Percentiles rank a stretch among this genome's conserved stretches.
phyloP scores from a whole-genome alignment of 106 monocot genomes.

The Cymbidium sinense region DNA sequence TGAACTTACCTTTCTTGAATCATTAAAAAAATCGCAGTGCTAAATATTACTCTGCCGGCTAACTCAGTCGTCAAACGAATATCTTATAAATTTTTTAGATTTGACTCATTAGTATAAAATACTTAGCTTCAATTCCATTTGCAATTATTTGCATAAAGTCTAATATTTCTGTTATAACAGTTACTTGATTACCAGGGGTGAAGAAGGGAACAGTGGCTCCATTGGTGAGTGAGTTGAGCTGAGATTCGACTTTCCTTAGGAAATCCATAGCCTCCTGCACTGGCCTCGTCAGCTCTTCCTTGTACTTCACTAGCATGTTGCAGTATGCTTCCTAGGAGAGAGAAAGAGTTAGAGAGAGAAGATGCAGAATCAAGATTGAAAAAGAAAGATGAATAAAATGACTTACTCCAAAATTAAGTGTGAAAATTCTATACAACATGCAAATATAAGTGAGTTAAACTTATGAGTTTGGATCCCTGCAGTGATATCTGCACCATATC shows the following conservation, averaged over 20 bases:
- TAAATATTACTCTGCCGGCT: background rate
- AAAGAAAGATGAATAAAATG: too few relatives aligned
- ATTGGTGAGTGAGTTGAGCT: constrained; percentile 49
- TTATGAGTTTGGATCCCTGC: too few relatives aligned
- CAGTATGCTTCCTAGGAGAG: constrained; percentile 48
- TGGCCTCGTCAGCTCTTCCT: constrained; percentile 62
- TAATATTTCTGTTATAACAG: background rate
- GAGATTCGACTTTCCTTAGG: constrained; percentile 46
- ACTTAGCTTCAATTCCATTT: background rate
- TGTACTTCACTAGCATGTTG: constrained; percentile 70
- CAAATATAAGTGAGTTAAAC: too few relatives aligned
- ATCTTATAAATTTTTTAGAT: background rate
- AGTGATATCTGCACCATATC: too few relatives aligned
- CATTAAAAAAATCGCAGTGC: background rate
- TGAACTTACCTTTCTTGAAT: background rate
- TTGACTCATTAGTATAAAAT: background rate
- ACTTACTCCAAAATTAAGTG: too few relatives aligned
- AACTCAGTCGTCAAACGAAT: too few relatives aligned
- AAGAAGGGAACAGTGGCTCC: constrained; percentile 25
- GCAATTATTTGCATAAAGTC: background rate
- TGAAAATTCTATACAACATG: too few relatives aligned
- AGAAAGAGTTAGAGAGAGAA: background rate
- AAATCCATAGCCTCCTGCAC: constrained; percentile 76
- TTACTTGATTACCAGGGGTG: constrained; percentile 30
- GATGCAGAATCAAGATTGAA: too few relatives aligned